phyloP scores from a whole-genome alignment of 2,329 filamentous ascomycete genomes.

The Hymenoscyphus fructigenus region DNA sequence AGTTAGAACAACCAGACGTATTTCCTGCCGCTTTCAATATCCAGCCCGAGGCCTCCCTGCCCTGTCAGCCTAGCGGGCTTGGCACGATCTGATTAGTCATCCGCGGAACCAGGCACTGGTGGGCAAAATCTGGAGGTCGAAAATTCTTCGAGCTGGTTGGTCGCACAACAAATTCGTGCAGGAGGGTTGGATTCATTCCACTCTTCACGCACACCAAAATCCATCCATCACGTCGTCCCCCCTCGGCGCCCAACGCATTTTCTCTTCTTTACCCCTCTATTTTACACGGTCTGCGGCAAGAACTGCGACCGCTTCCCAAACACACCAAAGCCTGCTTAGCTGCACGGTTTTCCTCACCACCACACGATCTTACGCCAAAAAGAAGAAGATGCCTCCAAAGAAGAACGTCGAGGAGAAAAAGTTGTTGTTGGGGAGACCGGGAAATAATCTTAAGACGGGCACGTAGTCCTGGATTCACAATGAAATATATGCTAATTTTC shows the following conservation, averaged over 20 bases:
- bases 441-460: constrained; percentile 98
- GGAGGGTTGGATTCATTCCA: constrained; percentile 19
- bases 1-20: too few relatives aligned
- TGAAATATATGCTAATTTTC: not conserved
- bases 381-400: constrained; percentile 82
- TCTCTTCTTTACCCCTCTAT: constrained; percentile 52
- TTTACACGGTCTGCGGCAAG: constrained; percentile 50
- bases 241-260: constrained; percentile 40
- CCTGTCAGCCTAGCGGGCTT: not conserved
- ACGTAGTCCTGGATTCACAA: too few relatives aligned
- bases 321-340: constrained; percentile 36
- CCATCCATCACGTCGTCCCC: constrained; percentile 32
- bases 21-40: too few relatives aligned
- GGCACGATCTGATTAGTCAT: not conserved
- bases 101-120: too few relatives aligned
- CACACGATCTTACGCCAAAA: constrained; percentile 58
- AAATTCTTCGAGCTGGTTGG: constrained; percentile 19
- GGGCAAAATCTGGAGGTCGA: not conserved
- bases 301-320: constrained; percentile 41
- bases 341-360: constrained; percentile 45
- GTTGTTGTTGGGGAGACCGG: constrained; percentile 90
- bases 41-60: not conserved
- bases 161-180: constrained; percentile 25
- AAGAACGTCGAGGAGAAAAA: constrained; percentile 91
- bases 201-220: constrained; percentile 22